A percentile compares a stretch with the other conserved stretches of the same genome.
Evolutionary conservation across 495 filamentous ascomycete species (phyloP).

Genomic region (Podospora sp.): DNA sequence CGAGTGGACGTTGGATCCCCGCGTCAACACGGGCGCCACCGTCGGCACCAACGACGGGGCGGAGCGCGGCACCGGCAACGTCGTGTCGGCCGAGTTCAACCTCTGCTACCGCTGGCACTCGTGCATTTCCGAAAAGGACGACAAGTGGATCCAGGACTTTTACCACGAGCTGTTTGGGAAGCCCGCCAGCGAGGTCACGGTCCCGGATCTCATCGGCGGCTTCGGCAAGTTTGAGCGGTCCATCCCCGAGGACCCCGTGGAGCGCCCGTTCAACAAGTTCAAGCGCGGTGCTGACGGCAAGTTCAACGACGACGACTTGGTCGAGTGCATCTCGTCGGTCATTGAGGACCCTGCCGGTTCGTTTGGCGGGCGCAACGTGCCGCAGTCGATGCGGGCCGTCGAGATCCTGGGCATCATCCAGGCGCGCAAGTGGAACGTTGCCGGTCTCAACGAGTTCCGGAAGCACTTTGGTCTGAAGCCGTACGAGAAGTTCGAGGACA

Average conservation of each 20-base stretch:
- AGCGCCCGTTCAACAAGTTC: slow-evolving; percentile 67
- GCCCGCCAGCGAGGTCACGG: slow-evolving; percentile 51
- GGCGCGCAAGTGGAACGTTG: slow-evolving; percentile 78
- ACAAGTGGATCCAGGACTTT: slow-evolving; percentile 71
- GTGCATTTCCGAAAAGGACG: slow-evolving; percentile 70
- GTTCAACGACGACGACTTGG: slow-evolving; percentile 69
- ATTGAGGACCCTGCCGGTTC: slow-evolving; percentile 67
- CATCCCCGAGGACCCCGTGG: slow-evolving; percentile 62
- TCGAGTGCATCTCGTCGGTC: slow-evolving; percentile 63
- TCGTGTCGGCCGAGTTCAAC: slow-evolving; percentile 75
- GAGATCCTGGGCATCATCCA: slow-evolving; percentile 89
- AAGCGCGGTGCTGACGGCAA: slow-evolving; percentile 61
- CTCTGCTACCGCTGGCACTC: slow-evolving; percentile 78
- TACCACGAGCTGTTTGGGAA: slow-evolving; percentile 67
- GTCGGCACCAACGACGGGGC: slow-evolving; percentile 57
- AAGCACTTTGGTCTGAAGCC: slow-evolving; percentile 75
- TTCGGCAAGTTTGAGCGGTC: slow-evolving; percentile 61
- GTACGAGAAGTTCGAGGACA: slow-evolving; percentile 79
- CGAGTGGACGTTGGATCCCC: slow-evolving; percentile 79
- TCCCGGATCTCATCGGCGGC: slow-evolving; percentile 60
- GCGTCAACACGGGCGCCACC: slow-evolving; percentile 59
- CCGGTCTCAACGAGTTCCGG: slow-evolving; percentile 85
- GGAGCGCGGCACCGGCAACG: slow-evolving; percentile 66
- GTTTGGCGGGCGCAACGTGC: slow-evolving; percentile 75
- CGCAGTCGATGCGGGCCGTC: slow-evolving; percentile 68